These are phyloP conservation scores for Bipolaris zeicola DNA, from an alignment of 2,329 filamentous ascomycete genomes.

Conservation along the genomic window DNA sequence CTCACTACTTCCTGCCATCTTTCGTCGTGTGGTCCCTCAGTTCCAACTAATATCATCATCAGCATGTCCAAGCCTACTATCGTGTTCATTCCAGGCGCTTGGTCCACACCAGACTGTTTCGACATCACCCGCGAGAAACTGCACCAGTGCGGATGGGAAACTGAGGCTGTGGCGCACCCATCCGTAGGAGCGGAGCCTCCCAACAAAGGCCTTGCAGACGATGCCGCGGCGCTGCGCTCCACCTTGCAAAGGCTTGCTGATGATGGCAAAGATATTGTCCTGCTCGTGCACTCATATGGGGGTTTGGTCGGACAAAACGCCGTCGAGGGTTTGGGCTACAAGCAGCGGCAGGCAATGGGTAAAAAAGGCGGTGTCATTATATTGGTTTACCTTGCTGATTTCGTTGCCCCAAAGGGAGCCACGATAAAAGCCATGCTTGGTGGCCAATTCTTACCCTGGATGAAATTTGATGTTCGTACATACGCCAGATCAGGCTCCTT, in stretches of 20 bases:
- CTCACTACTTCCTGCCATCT: background rate
- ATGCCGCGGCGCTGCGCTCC: conserved; percentile 1
- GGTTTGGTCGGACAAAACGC: conserved; percentile 7
- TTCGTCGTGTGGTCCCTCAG: background rate
- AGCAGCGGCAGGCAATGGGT: conserved; percentile 1
- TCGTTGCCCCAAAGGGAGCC: conserved; percentile 7
- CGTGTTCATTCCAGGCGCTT: conserved; percentile 2
- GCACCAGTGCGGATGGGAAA: conserved; percentile 8
- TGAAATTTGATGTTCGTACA: conserved; percentile 6
- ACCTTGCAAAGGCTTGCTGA: conserved; percentile 1
- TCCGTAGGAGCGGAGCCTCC: conserved; percentile 10
- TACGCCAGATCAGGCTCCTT: background rate
- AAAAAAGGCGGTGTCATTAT: conserved; percentile 6
- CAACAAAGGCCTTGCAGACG: conserved; percentile 6
- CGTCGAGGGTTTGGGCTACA: background rate
- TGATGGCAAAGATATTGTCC: conserved; percentile 5
- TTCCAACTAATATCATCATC: background rate
- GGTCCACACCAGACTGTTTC: conserved; percentile 4
- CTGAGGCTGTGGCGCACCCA: conserved; percentile 4
- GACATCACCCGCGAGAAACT: conserved; percentile 3
- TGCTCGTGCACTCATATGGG: conserved; percentile 7
- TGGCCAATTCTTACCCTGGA: conserved; percentile 3
- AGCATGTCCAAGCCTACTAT: conserved; percentile 5
- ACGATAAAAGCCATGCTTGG: conserved; percentile 2
- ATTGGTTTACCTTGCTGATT: conserved; percentile 5